Conservation (phyloP, 2,329 filamentous ascomycete genomes). For the Fusarium drepaniforme region DNA sequence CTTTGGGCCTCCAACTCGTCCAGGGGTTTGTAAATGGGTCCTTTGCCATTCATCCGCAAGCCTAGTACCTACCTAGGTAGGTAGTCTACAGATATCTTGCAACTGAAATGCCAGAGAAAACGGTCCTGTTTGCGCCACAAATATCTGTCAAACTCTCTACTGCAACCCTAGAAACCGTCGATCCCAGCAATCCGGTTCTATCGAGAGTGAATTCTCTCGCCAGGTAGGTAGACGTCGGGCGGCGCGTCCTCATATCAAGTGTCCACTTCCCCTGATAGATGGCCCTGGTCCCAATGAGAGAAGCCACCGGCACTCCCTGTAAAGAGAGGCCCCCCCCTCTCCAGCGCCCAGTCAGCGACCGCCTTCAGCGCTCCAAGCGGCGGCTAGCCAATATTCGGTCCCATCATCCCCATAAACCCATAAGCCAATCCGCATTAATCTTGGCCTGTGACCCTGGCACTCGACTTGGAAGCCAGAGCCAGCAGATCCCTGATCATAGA, state of each 20-base stretch:
- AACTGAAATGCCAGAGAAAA: background rate
- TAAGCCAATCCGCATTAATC: conserved; percentile 35
- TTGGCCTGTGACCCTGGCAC: conserved; percentile 21
- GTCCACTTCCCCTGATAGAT: conserved; percentile 37
- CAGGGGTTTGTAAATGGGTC: background rate
- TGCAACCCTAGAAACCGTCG: background rate
- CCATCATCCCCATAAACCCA: conserved; percentile 32
- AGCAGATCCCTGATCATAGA: conserved; percentile 28
- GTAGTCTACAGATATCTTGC: background rate
- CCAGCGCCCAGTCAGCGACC: conserved; percentile 10
- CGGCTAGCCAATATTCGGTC: conserved; percentile 37
- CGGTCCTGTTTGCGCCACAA: background rate
- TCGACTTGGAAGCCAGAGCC: conserved; percentile 6
- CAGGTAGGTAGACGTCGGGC: conserved; percentile 30
- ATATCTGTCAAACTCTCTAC: conserved; percentile 6
- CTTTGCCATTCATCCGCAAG: background rate
- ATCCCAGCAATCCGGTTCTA: background rate
- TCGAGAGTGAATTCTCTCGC: background rate
- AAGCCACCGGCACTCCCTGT: background rate
- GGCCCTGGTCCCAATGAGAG: conserved; percentile 11
- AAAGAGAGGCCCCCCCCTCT: background rate
- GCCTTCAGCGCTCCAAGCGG: conserved; percentile 17
- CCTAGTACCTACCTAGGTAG: background rate
- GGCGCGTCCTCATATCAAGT: conserved; percentile 35
- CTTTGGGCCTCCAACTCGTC: conserved; percentile 2